Conservation (phyloP, 257 asterid species). For the Echium plantagineum region DNA sequence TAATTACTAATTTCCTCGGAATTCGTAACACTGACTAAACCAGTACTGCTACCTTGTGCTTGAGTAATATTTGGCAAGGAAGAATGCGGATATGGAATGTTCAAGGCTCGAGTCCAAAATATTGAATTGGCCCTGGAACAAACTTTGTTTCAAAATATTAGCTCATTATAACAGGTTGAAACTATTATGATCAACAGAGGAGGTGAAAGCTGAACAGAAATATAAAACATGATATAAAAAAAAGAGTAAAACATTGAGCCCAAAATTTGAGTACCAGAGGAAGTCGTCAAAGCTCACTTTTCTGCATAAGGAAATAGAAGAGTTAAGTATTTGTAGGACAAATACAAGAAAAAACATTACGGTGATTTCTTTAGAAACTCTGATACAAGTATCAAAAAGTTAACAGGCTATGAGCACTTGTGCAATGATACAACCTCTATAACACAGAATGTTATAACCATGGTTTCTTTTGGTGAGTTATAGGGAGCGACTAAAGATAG, state of each 20-base stretch:
- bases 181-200: neutral
- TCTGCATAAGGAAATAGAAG: conserved; percentile 43
- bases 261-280: conserved; percentile 53
- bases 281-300: conserved; percentile 79
- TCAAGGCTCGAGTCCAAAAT: conserved; percentile 93
- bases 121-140: conserved; percentile 82
- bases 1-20: conserved; percentile 17
- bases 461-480: too few species aligned
- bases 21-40: conserved; percentile 9
- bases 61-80: conserved; percentile 31
- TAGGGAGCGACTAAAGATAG: too few species aligned
- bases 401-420: neutral
- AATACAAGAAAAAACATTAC: neutral
- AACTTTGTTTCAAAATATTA: conserved; percentile 20
- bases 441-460: too few species aligned
- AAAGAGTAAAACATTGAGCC: conserved; percentile 6
- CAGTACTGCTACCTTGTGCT: conserved; percentile 20
- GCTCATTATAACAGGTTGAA: conserved; percentile 10
- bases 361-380: neutral
- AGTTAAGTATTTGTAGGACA: neutral
- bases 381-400: neutral
- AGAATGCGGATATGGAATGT: conserved; percentile 66
- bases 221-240: conserved; percentile 2
- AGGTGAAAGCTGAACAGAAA: conserved; percentile 4
- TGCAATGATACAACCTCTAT: too few species aligned